These are phyloP conservation scores for Astrocystis sublimbata DNA, from an alignment of 495 filamentous ascomycete species.

Conservation along the genomic window DNA sequence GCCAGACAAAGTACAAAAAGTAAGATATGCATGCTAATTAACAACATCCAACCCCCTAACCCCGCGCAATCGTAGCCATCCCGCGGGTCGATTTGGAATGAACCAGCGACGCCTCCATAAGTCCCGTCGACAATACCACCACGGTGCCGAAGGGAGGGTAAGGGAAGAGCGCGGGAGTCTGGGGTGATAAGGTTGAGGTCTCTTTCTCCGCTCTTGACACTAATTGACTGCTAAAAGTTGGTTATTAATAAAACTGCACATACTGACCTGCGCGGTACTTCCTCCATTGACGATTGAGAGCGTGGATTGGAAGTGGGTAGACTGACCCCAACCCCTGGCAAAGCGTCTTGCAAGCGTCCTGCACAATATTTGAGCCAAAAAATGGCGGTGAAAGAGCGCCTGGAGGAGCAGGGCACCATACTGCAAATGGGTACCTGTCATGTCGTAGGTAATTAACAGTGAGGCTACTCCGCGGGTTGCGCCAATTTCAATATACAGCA, in stretches of 20 bases:
- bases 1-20: background rate
- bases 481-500: background rate
- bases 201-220: background rate
- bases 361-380: background rate
- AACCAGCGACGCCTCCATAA: background rate
- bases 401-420: no score
- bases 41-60: background rate
- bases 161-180: background rate
- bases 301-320: conserved; percentile 3
- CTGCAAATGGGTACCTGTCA: no score
- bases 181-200: background rate
- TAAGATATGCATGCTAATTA: background rate
- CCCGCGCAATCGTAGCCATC: background rate
- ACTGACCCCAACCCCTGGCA: conserved; percentile 3
- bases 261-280: conserved; percentile 9
- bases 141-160: conserved; percentile 10
- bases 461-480: background rate
- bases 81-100: conserved; percentile 2
- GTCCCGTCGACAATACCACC: background rate
- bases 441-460: no score
- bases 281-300: conserved; percentile 2
- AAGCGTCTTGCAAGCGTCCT: background rate
- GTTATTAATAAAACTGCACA: background rate
- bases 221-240: background rate
- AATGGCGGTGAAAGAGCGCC: conserved; percentile 5